phyloP scores from a whole-genome alignment of 371 early-diverging fungal species.

The Smittium mucronatum region DNA sequence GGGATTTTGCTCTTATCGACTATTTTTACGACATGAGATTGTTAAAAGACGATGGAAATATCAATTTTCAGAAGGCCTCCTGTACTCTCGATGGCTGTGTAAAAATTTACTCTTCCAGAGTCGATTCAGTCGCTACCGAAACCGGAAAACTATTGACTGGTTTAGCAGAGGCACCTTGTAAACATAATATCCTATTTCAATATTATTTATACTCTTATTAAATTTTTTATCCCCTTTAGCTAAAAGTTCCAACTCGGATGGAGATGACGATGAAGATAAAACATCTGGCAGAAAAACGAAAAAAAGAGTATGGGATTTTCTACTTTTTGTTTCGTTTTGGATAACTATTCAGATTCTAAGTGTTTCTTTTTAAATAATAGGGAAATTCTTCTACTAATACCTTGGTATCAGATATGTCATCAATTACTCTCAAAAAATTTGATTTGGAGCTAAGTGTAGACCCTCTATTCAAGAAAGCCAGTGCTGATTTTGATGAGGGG shows the following conservation, averaged over 20 bases:
- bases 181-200: constrained; percentile 12
- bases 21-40: constrained; percentile 94
- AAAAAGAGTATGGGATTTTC: constrained; percentile 30
- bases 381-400: constrained; percentile 45
- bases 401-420: constrained; percentile 61
- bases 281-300: constrained; percentile 22
- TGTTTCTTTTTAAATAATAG: no score
- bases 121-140: constrained; percentile 95
- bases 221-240: background rate
- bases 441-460: constrained; percentile 89
- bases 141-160: constrained; percentile 86
- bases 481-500: constrained; percentile 97
- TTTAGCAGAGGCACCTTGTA: constrained; percentile 44
- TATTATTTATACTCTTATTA: background rate
- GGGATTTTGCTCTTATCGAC: constrained; percentile 97
- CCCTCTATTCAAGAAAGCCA: constrained; percentile 95
- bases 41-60: constrained; percentile 85
- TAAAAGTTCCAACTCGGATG: constrained; percentile 17
- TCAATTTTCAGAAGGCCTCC: constrained; percentile 99
- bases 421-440: constrained; percentile 69
- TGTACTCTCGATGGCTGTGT: constrained; percentile 98
- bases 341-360: no score
- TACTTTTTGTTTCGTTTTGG: no score
- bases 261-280: constrained; percentile 33
- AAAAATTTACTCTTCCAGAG: constrained; percentile 96